phyloP scores from a whole-genome alignment of 208 protist genomes.

The Leptomonas seymouri region DNA sequence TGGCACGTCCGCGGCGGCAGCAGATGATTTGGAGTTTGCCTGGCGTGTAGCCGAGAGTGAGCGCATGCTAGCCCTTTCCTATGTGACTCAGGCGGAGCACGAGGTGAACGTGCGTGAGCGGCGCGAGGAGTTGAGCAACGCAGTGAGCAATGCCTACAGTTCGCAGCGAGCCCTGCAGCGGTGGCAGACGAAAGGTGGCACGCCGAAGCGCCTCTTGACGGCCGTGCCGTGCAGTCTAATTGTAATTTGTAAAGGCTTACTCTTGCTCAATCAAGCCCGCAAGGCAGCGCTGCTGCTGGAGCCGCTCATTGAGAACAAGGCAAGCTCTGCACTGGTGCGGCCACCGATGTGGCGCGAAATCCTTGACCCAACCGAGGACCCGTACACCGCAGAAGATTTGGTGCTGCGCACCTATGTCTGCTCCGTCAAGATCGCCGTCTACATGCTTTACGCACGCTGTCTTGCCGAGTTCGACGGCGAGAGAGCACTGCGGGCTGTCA shows the following conservation, averaged over 20 bases:
- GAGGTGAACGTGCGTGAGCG: conserved; percentile 86
- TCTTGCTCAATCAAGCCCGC: conserved; percentile 77
- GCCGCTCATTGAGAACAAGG: conserved; percentile 85
- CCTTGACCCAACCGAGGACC: conserved; percentile 45
- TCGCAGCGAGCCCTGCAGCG: conserved; percentile 82
- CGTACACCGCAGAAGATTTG: conserved; percentile 71
- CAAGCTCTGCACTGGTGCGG: conserved; percentile 60
- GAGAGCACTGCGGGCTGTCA: conserved; percentile 54
- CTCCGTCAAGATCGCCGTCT: conserved; percentile 73
- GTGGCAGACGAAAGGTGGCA: conserved; percentile 68
- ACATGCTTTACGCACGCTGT: conserved; percentile 80
- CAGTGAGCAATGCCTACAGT: conserved; percentile 84
- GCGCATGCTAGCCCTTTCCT: conserved; percentile 84
- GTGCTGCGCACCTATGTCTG: conserved; percentile 67
- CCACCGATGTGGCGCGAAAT: conserved; percentile 79
- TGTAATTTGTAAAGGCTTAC: conserved; percentile 67
- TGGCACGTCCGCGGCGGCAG: conserved; percentile 19
- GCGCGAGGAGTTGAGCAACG: conserved; percentile 78
- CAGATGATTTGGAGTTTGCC: conserved; percentile 57
- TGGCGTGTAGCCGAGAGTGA: conserved; percentile 81
- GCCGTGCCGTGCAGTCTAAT: conserved; percentile 77
- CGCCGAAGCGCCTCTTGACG: conserved; percentile 70
- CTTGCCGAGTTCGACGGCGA: conserved; percentile 81
- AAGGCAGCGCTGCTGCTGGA: conserved; percentile 86
- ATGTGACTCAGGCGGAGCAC: conserved; percentile 80